phyloP scores from a whole-genome alignment of 495 filamentous ascomycete species.

The Aspergillus bertholletiae region DNA sequence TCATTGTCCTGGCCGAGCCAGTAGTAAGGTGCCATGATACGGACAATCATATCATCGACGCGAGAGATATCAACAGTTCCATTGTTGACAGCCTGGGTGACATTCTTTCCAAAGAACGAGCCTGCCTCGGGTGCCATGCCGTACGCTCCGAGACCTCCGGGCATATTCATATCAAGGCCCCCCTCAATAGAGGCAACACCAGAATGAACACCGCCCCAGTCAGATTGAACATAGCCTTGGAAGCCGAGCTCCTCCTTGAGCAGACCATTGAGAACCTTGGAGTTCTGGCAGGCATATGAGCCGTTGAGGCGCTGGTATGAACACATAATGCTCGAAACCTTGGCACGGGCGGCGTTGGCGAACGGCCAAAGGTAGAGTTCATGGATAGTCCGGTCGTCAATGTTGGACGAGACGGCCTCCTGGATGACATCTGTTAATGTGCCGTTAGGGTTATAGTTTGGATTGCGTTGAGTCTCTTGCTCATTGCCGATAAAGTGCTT shows the following conservation, averaged over 20 bases:
- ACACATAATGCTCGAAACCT: conserved; percentile 63
- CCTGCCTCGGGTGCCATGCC: conserved; percentile 59
- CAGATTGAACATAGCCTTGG: conserved; percentile 61
- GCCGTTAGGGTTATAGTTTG: conserved; percentile 47
- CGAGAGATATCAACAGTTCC: conserved; percentile 38
- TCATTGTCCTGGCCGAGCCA: conserved; percentile 47
- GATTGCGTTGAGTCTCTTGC: conserved; percentile 42
- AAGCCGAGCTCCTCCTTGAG: conserved; percentile 67
- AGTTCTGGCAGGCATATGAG: conserved; percentile 62
- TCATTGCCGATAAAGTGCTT: conserved; percentile 63
- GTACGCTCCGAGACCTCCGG: conserved; percentile 31
- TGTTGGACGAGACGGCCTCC: conserved; percentile 50
- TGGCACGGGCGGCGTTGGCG: conserved; percentile 59
- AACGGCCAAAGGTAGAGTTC: conserved; percentile 83
- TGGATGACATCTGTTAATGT: conserved; percentile 74
- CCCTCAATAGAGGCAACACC: conserved; percentile 50
- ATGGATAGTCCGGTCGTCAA: conserved; percentile 72
- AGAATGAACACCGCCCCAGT: conserved; percentile 61
- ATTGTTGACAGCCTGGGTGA: conserved; percentile 43
- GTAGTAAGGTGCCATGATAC: conserved; percentile 55
- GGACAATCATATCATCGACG: conserved; percentile 53
- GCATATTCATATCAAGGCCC: conserved; percentile 63
- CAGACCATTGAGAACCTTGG: conserved; percentile 56
- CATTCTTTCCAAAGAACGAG: conserved; percentile 20
- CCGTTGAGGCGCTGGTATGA: conserved; percentile 67